phyloP scores from a whole-genome alignment of 2,329 filamentous ascomycete species.

The Aureobasidium sp. region DNA sequence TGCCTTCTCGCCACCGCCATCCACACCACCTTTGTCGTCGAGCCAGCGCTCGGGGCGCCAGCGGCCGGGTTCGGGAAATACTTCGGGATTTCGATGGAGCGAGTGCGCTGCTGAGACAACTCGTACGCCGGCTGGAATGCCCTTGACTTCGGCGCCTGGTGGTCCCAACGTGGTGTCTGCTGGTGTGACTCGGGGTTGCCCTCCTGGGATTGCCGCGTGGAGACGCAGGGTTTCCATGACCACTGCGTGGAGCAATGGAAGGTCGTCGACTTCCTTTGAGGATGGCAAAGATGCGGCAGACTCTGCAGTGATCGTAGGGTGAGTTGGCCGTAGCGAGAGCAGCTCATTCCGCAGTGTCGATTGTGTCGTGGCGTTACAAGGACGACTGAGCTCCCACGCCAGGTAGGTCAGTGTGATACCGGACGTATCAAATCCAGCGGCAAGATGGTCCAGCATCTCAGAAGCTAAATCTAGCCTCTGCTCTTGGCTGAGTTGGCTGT shows the following conservation, averaged over 20 bases:
- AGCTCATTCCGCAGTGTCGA: slow-evolving; percentile 33
- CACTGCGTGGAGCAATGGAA: slow-evolving; percentile 50
- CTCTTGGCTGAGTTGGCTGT: slow-evolving; percentile 29
- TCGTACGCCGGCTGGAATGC: slow-evolving; percentile 34
- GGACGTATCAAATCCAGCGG: slow-evolving; percentile 72
- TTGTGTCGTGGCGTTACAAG: slow-evolving; percentile 17
- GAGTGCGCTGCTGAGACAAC: slow-evolving; percentile 40
- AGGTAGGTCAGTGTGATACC: slow-evolving; percentile 60
- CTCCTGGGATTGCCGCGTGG: slow-evolving; percentile 53
- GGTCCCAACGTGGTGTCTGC: slow-evolving; percentile 31
- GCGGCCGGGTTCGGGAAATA: slow-evolving; percentile 34
- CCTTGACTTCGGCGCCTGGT: slow-evolving; percentile 20
- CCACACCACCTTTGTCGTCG: slow-evolving; percentile 19
- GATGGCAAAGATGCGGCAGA: slow-evolving; percentile 15
- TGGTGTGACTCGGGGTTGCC: slow-evolving; percentile 49
- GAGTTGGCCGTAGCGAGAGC: neutral
- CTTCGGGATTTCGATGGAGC: slow-evolving; percentile 36
- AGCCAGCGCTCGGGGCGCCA: slow-evolving; percentile 36
- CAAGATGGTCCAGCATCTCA: slow-evolving; percentile 67
- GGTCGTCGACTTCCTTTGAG: slow-evolving; percentile 33
- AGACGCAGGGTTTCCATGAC: slow-evolving; percentile 54
- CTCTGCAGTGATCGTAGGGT: neutral
- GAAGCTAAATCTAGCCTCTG: slow-evolving; percentile 53
- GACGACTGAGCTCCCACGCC: slow-evolving; percentile 43
- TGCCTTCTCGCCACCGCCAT: slow-evolving; percentile 33